phyloP scores from a whole-genome alignment of 176 grass and related monocot genomes.

The Chloris gayana region DNA sequence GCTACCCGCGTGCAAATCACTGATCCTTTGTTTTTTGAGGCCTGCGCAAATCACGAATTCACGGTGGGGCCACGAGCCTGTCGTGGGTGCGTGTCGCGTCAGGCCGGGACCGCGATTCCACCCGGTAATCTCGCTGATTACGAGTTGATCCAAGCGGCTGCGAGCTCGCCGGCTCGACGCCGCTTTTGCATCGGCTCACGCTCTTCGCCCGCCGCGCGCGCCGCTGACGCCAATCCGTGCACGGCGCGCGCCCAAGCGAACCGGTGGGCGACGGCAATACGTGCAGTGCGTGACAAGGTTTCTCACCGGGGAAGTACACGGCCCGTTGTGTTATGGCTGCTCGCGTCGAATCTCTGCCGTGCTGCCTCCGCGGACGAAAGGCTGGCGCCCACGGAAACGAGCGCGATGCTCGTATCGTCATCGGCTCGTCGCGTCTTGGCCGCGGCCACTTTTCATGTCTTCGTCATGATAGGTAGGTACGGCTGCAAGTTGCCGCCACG shows the following conservation, averaged over 20 bases:
- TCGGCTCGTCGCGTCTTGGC: neutral
- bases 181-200: neutral
- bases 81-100: neutral
- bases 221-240: too few relatives aligned
- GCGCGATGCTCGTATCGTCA: neutral
- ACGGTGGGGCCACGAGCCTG: neutral
- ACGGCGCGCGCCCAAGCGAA: too few relatives aligned
- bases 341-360: neutral
- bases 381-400: neutral
- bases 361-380: neutral
- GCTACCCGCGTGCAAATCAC: neutral
- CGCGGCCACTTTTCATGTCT: neutral
- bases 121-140: slow-evolving; percentile 14
- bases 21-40: too few relatives aligned
- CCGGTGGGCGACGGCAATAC: too few relatives aligned
- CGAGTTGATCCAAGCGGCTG: neutral
- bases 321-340: neutral
- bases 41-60: too few relatives aligned
- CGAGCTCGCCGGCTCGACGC: neutral
- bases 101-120: neutral
- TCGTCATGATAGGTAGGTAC: neutral
- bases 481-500: neutral
- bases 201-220: neutral
- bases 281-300: too few relatives aligned
- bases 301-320: neutral